Evolutionary conservation across 2,329 filamentous ascomycete species (phyloP).

Genomic region (Sclerotinia spermophila): DNA sequence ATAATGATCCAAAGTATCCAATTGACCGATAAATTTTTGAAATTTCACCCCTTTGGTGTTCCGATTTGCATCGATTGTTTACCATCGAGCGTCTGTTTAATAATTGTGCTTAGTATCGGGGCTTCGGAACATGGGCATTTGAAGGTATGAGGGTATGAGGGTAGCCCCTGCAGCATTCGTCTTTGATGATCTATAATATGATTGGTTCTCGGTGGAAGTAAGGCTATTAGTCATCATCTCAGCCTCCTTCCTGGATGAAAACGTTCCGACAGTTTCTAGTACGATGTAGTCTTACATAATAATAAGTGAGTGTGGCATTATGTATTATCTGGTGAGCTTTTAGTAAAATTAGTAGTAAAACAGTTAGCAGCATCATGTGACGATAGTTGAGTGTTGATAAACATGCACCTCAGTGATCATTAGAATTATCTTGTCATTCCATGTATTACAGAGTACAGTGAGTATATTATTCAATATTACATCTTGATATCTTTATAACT

Average conservation of each 20-base stretch:
- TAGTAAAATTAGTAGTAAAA: not conserved
- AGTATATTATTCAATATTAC: no score
- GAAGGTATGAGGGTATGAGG: no score
- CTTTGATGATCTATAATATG: not conserved
- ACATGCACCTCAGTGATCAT: not conserved
- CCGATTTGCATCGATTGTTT: slow-evolving; percentile 4
- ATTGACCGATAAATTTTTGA: not conserved
- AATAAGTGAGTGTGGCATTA: not conserved
- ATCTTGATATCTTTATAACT: no score
- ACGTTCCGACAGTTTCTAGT: not conserved
- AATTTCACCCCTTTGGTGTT: not conserved
- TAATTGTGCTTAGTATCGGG: not conserved
- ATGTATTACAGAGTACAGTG: no score
- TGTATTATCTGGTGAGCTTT: not conserved
- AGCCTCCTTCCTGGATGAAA: not conserved
- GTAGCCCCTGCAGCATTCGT: not conserved
- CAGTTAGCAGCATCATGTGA: not conserved
- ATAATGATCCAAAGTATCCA: not conserved
- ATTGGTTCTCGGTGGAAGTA: not conserved
- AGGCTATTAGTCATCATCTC: not conserved
- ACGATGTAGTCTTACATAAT: no score
- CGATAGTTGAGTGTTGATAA: not conserved
- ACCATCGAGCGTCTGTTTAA: not conserved
- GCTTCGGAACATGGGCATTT: not conserved
- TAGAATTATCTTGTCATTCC: accelerated